Conservation (phyloP, 1,284 basidiomycete genomes). For the Cryptococcus jaspeensis region DNA sequence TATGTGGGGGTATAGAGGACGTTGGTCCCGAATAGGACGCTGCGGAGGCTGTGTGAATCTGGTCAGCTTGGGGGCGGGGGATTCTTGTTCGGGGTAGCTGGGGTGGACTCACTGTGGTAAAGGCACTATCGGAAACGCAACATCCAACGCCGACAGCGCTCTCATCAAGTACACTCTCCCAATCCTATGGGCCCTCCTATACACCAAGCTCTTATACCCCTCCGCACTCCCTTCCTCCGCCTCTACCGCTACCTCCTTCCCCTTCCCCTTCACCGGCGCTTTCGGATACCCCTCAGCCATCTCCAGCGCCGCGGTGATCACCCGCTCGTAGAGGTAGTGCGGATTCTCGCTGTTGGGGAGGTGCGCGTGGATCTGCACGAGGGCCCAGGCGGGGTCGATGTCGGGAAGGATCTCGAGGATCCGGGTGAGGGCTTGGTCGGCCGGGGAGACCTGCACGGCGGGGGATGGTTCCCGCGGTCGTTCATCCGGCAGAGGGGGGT, state of each 20-base stretch:
- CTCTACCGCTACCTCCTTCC: slow-evolving; percentile 1
- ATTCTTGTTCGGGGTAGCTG: neutral
- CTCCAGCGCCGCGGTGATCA: slow-evolving; percentile 30
- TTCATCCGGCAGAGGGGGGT: neutral
- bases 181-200: slow-evolving; percentile 20
- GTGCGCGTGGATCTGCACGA: slow-evolving; percentile 9
- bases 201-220: slow-evolving; percentile 20
- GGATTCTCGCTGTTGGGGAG: slow-evolving; percentile 3
- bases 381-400: slow-evolving; percentile 28
- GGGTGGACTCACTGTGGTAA: slow-evolving; percentile 24
- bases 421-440: slow-evolving; percentile 25
- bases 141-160: slow-evolving; percentile 22
- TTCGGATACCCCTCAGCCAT: slow-evolving; percentile 36
- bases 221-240: slow-evolving; percentile 12
- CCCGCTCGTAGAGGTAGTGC: neutral
- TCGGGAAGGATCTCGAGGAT: slow-evolving; percentile 46
- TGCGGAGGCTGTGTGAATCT: slow-evolving; percentile 23
- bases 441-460: neutral
- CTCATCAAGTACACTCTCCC: slow-evolving; percentile 23
- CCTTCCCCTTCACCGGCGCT: slow-evolving; percentile 4
- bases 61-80: neutral
- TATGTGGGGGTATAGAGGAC: slow-evolving; percentile 34
- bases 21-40: slow-evolving; percentile 2
- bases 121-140: slow-evolving; percentile 25
- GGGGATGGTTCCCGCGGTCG: neutral